Base-by-base conservation (phyloP, 108 stramenopile genomes). In the Asterionellopsis glacialis region DNA sequence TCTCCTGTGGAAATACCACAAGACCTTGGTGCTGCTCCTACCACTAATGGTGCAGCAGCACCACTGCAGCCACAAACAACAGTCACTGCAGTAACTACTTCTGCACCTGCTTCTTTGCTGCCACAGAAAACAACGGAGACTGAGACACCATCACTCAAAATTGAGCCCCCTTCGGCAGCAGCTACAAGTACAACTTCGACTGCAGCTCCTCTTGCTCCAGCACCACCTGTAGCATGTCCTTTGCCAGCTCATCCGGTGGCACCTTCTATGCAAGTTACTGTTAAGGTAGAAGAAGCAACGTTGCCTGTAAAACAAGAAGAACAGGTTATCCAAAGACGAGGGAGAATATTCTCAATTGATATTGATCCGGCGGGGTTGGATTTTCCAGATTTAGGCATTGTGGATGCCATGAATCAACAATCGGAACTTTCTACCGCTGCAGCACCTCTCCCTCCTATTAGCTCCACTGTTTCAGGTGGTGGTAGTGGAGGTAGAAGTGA, bases 261-360 rank as follows among this genome's bases (percentile, higher is more conserved):
- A 27, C 44, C 63, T 6, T 58, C 63, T 18, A 42, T 57, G 9
- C 45, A 57, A 18, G 45, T 41, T 0, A 53, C 26, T 27, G 26
- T 5, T 3, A 13, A 26, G n/a, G 50, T 51, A 33, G 45, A 27
- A 60, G 43, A 39, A 39, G 42, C 38, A 38, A 41, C 23, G 51
- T 45, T 18, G 63, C 23, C 55, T 28, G 49, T 26, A 41, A 41
- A 57, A 50, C 27, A 39, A 63, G 43, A 69, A 65, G 47, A 21
- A 19, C 19, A 16, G 9, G 16, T 21, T 5, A 48, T 48, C 19
- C 16, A 21, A 21, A 9, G 24, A 43, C 62, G 81, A 18, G 50
- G 47, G 23, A 47, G 90, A n/a, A 82, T 88, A 27, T 88, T 88
- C 51, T 91, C 90, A 5, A 87, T 91, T 53, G 90, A 91, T 64